Evolutionary conservation across 495 filamentous ascomycete species (phyloP).

Genomic region (Xylaria palmicola): DNA sequence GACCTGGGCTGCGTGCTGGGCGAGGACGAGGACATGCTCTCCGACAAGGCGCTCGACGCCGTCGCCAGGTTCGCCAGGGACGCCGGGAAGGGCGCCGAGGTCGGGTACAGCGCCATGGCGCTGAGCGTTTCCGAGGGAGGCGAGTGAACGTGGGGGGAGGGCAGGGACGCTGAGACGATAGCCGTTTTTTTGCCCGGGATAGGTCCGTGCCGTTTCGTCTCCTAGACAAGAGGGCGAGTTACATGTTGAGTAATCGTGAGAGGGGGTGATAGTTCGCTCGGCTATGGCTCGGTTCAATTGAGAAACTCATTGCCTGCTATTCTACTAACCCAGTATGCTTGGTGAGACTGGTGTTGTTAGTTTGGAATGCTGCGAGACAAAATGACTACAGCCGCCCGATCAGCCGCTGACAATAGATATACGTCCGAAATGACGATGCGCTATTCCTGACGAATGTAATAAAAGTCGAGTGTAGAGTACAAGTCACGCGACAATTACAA

Average conservation of each 20-base stretch:
- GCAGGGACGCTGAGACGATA: no score
- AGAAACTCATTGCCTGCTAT: background rate
- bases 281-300: conserved; percentile 1
- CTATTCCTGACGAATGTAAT: background rate
- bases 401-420: no score
- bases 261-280: no score
- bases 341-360: background rate
- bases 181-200: no score
- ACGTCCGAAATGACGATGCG: no score
- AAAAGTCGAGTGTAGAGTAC: no score
- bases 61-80: background rate
- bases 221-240: no score
- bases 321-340: background rate
- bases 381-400: background rate
- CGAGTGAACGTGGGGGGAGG: background rate
- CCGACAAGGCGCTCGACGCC: conserved; percentile 53
- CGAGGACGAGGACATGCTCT: conserved; percentile 66
- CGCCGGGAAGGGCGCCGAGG: background rate
- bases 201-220: no score
- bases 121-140: conserved; percentile 2
- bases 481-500: no score
- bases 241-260: no score
- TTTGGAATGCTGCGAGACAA: background rate
- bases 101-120: conserved; percentile 10
- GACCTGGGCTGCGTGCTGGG: conserved; percentile 56